phyloP scores from a whole-genome alignment of 1,284 basidiomycete genomes.

The Cryptococcus sp. region DNA sequence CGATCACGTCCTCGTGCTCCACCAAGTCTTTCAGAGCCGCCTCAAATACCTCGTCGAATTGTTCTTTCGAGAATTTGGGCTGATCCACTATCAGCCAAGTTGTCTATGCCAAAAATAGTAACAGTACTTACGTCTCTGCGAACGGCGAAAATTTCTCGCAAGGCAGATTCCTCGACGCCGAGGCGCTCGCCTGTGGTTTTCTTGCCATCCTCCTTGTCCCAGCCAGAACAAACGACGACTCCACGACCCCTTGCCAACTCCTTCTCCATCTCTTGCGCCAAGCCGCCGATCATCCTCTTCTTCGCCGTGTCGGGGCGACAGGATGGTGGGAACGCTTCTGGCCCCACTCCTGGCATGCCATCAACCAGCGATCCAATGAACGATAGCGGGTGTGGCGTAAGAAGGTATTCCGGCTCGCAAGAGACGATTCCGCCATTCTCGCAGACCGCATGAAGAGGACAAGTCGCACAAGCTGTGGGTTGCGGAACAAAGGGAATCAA shows the following conservation, averaged over 20 bases:
- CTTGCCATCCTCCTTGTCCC: constrained; percentile 57
- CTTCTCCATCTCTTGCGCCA: constrained; percentile 73
- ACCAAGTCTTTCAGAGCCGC: constrained; percentile 80
- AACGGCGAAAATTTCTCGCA: constrained; percentile 42
- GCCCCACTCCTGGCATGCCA: constrained; percentile 75
- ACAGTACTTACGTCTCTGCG: constrained; percentile 35
- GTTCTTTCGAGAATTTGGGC: constrained; percentile 38
- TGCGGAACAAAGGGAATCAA: constrained; percentile 58
- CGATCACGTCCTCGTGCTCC: constrained; percentile 76
- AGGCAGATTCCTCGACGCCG: constrained; percentile 64
- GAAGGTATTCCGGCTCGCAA: constrained; percentile 75
- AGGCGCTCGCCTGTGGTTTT: constrained; percentile 74
- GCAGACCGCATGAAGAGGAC: constrained; percentile 80
- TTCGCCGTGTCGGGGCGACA: constrained; percentile 82
- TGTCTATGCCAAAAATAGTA: background rate
- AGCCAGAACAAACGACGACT: constrained; percentile 65
- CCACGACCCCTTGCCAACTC: constrained; percentile 71
- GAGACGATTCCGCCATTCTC: constrained; percentile 60
- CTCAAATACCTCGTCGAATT: constrained; percentile 48
- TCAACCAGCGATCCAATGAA: constrained; percentile 56
- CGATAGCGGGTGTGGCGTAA: constrained; percentile 47
- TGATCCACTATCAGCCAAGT: constrained; percentile 9
- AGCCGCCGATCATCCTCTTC: constrained; percentile 71
- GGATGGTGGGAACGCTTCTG: constrained; percentile 73
- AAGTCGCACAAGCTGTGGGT: constrained; percentile 75